These are phyloP conservation scores for Blastocystis sp. DNA, from an alignment of 352 stramenopile species.

Conservation along the genomic window DNA sequence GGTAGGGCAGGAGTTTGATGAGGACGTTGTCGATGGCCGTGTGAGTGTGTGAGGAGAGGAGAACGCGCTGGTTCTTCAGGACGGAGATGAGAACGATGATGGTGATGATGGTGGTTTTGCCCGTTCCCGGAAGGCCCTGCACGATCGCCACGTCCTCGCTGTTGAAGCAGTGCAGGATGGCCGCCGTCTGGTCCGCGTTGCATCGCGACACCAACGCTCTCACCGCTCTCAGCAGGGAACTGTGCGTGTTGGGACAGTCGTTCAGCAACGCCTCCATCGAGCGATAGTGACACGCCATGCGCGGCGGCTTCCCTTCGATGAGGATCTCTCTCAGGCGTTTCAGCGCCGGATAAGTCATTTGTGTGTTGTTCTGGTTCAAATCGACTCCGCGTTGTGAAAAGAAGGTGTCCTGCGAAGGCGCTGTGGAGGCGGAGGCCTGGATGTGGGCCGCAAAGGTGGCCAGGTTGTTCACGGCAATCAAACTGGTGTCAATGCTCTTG, in stretches of 20 bases:
- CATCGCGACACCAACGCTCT: not conserved
- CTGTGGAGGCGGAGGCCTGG: not conserved
- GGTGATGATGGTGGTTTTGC: conserved; percentile 53
- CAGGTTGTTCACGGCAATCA: conserved; percentile 20
- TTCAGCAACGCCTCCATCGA: not conserved
- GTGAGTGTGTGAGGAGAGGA: conserved; percentile 58
- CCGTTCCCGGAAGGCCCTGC: conserved; percentile 41
- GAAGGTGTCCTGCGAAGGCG: conserved; percentile 1
- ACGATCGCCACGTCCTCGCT: conserved; percentile 54
- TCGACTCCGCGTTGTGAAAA: conserved; percentile 19
- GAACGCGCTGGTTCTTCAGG: conserved; percentile 39
- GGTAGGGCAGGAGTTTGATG: conserved; percentile 23
- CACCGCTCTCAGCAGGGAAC: not conserved
- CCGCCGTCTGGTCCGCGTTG: conserved; percentile 40
- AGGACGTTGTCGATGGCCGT: conserved; percentile 67
- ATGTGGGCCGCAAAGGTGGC: not conserved
- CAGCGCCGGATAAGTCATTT: not conserved
- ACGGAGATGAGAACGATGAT: conserved; percentile 30
- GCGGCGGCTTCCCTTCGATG: conserved; percentile 15
- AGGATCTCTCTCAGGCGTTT: conserved; percentile 46
- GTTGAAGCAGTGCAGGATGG: conserved; percentile 16
- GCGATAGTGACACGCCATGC: not conserved
- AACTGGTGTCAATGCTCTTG: conserved; percentile 5
- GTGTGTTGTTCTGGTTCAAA: conserved; percentile 3
- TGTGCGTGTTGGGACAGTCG: not conserved